Evolutionary conservation across 768 basidiomycete genomes (phyloP), one percentile per base, ranked within the genome.

Genomic region (Naematelia aurantialba): DNA sequence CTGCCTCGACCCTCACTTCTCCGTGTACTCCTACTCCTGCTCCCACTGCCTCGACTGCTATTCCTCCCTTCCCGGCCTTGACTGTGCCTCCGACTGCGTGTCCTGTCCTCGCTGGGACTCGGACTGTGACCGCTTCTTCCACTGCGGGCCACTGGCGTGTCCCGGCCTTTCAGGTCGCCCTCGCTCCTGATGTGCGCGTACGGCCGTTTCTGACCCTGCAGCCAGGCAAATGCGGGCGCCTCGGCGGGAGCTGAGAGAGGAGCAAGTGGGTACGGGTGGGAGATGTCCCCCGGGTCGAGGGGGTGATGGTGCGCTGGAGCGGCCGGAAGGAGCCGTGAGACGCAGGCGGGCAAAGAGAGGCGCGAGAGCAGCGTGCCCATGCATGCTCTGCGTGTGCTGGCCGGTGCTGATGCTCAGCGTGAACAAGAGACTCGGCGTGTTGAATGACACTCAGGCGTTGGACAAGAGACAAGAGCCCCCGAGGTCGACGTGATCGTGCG

Each of bases 191-290:
- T 21, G 11, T 21, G 46, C 8, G 25, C 8, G 46, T 47, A 21
- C 5, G n/a, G 25, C 46, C n/a, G n/a, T 8, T 8, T 21, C 21
- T 8, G n/a, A 47, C 21, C 25, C 8, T 47, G n/a, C 46, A 19
- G 46, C 19, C n/a, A 26, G 5, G 8, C 11, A 11, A 26, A 47
- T 47, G 46, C n/a, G 11, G 25, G n/a, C 5, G n/a, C 25, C 11
- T 8, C 44, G 44, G 29, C 42, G 46, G 46, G 13, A 14, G 26
- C 27, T 49, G 56, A 25, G 24, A 31, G 30, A 25, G 26, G 27
- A n/a, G 58, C 17, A 17, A 27, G 25, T 31, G 60, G 55, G 44
- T 61, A 61, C 8, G 60, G 60, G 25, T 61, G 60, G 3, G 60
- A 61, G 42, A 61, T 61, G 5, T 21, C 44, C n/a, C 17, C 30